phyloP scores from a whole-genome alignment of 352 stramenopile genomes.

The Chrysophaeum taylorii region DNA sequence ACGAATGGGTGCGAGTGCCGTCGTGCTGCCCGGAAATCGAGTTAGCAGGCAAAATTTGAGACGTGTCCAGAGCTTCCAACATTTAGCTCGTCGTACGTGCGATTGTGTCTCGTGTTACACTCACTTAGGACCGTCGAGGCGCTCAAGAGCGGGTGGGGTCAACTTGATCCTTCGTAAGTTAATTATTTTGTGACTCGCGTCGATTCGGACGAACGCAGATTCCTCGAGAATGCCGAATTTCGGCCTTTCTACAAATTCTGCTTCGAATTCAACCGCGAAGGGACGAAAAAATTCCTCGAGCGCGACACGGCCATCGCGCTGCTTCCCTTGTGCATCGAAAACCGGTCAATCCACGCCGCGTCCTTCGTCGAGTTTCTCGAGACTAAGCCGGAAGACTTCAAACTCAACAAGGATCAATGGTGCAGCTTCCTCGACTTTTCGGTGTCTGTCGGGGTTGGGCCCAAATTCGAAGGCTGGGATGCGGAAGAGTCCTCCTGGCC shows the following conservation, averaged over 20 bases:
- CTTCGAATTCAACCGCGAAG: constrained; percentile 16
- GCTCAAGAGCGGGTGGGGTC: not conserved
- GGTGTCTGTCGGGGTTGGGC: not conserved
- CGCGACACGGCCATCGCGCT: constrained; percentile 4
- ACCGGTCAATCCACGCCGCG: not conserved
- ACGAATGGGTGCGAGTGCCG: too few relatives aligned
- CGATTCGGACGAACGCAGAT: not conserved
- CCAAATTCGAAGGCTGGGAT: not conserved
- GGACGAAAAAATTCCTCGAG: constrained; percentile 8
- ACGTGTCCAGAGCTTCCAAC: not conserved
- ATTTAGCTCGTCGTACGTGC: not conserved
- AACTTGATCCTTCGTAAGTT: not conserved
- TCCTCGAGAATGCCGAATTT: constrained; percentile 8
- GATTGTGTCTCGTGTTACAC: too few relatives aligned
- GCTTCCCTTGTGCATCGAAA: not conserved
- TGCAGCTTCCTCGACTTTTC: constrained; percentile 12
- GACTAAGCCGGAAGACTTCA: constrained; percentile 11
- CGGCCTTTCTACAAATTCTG: constrained; percentile 6
- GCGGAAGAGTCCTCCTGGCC: constrained; percentile 7
- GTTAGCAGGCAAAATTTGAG: not conserved
- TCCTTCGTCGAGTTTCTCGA: constrained; percentile 8
- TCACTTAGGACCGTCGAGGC: not conserved
- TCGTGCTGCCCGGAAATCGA: too few relatives aligned
- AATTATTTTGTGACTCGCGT: not conserved
- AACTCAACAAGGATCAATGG: constrained; percentile 10